Conservation (phyloP, 2,329 filamentous ascomycete species). For the Fusarium sp. region DNA sequence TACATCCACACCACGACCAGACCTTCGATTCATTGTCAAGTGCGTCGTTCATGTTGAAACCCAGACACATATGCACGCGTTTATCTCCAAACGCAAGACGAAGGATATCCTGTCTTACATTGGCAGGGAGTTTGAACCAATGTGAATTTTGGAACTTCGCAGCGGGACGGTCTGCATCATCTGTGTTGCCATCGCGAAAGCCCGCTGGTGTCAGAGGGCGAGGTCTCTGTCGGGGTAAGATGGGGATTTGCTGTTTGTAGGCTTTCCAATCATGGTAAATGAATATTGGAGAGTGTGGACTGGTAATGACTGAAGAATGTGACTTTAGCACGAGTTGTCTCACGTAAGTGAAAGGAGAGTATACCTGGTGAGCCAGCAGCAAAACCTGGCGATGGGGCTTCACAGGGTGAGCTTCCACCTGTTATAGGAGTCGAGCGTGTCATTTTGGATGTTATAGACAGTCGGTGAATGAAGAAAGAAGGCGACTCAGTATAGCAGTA, state of each 20-base stretch:
- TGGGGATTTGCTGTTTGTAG: neutral
- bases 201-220: neutral
- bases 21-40: too few species aligned
- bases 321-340: neutral
- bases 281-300: neutral
- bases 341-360: neutral
- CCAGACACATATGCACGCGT: neutral
- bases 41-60: neutral
- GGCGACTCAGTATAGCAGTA: neutral
- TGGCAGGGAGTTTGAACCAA: neutral
- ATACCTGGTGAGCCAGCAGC: neutral
- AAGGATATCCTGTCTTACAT: constrained; percentile 9
- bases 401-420: neutral
- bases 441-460: neutral
- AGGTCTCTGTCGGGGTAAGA: accelerated
- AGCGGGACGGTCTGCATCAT: neutral
- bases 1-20: neutral
- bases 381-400: neutral
- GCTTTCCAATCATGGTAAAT: neutral
- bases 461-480: neutral
- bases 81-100: neutral
- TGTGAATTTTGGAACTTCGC: neutral
- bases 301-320: neutral
- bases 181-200: neutral
- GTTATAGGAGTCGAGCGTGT: neutral